Conservation (phyloP, 208 protist genomes). For the Leishmania tropica region DNA sequence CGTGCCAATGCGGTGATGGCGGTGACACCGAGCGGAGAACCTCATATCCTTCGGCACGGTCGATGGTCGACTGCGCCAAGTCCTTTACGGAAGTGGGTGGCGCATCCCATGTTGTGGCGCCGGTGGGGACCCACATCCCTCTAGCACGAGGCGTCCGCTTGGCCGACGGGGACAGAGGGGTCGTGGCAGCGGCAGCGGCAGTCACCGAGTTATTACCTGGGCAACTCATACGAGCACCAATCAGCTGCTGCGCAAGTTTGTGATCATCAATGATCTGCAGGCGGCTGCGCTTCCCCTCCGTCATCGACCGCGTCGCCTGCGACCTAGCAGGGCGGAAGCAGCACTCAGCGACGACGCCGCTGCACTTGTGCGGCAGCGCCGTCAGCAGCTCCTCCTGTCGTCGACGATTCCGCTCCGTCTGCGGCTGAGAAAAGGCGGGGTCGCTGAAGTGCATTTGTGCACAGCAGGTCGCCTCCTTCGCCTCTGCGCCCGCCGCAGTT, state of each 20-base stretch:
- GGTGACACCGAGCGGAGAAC: neutral
- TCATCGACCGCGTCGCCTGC: constrained; percentile 10
- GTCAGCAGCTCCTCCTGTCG: constrained; percentile 14
- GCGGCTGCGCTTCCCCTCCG: constrained; percentile 3
- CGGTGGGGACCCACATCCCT: neutral
- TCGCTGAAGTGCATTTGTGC: constrained; percentile 16
- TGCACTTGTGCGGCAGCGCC: constrained; percentile 3
- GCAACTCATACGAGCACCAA: neutral
- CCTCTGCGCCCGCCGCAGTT: constrained; percentile 3
- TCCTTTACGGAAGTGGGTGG: neutral
- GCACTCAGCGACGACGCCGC: constrained; percentile 11
- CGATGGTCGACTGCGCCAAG: neutral
- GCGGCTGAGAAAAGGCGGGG: constrained; percentile 3
- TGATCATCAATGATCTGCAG: constrained; percentile 16
- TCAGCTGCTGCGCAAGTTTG: neutral
- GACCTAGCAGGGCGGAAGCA: constrained; percentile 26
- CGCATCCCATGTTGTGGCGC: neutral
- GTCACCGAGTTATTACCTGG: neutral
- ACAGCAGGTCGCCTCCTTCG: neutral
- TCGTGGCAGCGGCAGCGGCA: neutral
- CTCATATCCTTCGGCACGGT: neutral
- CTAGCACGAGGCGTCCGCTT: neutral
- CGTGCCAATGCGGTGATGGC: neutral
- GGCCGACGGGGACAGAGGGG: neutral
- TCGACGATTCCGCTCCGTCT: constrained; percentile 7